Conservation (phyloP, 2,329 filamentous ascomycete species). For the Xylaria sp. region DNA sequence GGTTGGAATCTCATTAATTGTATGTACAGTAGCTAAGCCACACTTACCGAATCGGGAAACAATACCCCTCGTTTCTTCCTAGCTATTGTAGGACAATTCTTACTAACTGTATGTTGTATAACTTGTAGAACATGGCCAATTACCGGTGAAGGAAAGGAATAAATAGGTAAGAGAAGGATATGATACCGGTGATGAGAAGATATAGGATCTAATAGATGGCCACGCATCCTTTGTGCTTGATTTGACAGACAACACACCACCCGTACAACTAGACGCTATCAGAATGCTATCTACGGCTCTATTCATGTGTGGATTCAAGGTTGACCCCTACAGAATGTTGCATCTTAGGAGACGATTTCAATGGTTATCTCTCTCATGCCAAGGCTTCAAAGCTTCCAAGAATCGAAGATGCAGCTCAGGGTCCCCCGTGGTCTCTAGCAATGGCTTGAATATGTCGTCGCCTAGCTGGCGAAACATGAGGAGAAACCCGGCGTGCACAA, state of each 20-base stretch:
- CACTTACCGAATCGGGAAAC: constrained; percentile 29
- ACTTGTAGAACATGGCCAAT: background rate
- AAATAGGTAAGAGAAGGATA: background rate
- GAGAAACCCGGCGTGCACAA: constrained; percentile 62
- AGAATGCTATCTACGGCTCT: background rate
- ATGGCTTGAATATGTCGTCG: constrained; percentile 50
- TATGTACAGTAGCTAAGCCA: constrained; percentile 8
- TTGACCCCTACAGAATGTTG: background rate
- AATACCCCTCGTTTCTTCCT: constrained; percentile 12
- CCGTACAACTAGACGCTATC: background rate
- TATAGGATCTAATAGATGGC: background rate
- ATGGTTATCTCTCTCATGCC: constrained; percentile 55
- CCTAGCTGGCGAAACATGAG: constrained; percentile 53
- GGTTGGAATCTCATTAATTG: background rate
- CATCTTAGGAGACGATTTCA: constrained; percentile 36
- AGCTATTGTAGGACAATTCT: background rate
- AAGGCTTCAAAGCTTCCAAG: constrained; percentile 56
- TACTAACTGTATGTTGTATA: background rate
- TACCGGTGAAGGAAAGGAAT: background rate
- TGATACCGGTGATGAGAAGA: background rate
- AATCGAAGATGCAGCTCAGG: constrained; percentile 53
- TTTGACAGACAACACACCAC: background rate
- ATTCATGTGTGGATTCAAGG: background rate
- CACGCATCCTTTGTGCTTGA: background rate
- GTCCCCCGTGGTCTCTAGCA: constrained; percentile 55